Conservation (phyloP, 148 eudicot species). For the Camellia sinensis region DNA sequence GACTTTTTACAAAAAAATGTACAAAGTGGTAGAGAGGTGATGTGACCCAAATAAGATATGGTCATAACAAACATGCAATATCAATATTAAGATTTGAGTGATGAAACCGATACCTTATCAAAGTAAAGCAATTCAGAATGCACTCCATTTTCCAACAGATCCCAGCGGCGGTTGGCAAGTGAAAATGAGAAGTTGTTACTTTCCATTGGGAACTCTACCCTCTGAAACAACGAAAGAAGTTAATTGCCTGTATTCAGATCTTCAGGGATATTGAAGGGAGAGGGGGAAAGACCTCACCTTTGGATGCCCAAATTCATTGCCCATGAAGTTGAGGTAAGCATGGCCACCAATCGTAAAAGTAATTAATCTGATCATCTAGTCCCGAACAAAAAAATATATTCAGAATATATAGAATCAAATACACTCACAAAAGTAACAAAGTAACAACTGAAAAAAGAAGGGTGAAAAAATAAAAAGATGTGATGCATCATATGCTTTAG, state of each 20-base stretch:
- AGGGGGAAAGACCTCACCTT: slow-evolving; percentile 47
- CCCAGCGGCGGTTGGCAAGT: slow-evolving; percentile 85
- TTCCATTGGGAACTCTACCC: slow-evolving; percentile 84
- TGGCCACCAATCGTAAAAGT: slow-evolving; percentile 75
- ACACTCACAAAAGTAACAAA: not conserved
- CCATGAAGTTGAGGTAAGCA: slow-evolving; percentile 97
- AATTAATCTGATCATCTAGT: slow-evolving; percentile 82
- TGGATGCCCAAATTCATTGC: slow-evolving; percentile 97
- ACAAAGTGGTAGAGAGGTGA: too few species aligned
- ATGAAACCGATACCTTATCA: slow-evolving; percentile 60
- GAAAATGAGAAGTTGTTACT: slow-evolving; percentile 76
- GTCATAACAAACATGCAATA: not conserved
- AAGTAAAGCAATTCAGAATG: slow-evolving; percentile 55
- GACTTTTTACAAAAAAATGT: too few species aligned
- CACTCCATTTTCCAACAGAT: slow-evolving; percentile 59
- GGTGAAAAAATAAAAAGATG: not conserved
- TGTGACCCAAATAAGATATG: too few species aligned
- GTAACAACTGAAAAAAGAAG: not conserved
- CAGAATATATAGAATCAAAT: not conserved
- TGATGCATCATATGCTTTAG: not conserved
- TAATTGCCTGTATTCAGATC: not conserved
- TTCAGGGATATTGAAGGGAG: slow-evolving; percentile 3
- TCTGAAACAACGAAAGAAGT: slow-evolving; percentile 40
- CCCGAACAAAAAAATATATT: slow-evolving; percentile 11
- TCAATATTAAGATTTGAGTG: not conserved